Evolutionary conservation across 2,329 filamentous ascomycete species (phyloP).

Genomic region (Xenosphaeropsis pyriputrescens): DNA sequence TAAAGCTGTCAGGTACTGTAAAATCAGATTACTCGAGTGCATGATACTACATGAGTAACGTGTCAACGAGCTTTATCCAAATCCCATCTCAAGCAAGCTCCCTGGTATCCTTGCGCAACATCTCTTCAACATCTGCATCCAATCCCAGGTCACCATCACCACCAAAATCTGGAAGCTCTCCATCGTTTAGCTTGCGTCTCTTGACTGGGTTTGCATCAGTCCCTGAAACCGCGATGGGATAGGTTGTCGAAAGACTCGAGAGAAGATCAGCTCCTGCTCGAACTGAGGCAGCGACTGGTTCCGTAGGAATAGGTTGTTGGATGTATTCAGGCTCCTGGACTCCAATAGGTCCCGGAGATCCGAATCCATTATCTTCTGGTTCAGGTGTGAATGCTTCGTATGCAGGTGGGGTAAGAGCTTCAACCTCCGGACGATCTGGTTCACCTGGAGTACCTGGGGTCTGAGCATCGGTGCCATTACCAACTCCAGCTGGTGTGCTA

Average conservation of each 20-base stretch:
- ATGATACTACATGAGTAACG: too few relatives aligned
- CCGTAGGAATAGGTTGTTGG: slow-evolving; percentile 1
- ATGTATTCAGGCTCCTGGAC: slow-evolving; percentile 15
- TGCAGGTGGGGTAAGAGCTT: slow-evolving; percentile 73
- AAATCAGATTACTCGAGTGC: too few relatives aligned
- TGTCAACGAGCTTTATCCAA: too few relatives aligned
- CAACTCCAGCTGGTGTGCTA: slow-evolving; percentile 29
- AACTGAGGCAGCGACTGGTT: slow-evolving; percentile 5
- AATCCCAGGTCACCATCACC: slow-evolving; percentile 38
- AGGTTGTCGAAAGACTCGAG: slow-evolving; percentile 20
- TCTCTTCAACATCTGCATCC: slow-evolving; percentile 44
- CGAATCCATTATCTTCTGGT: slow-evolving; percentile 18
- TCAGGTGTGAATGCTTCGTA: slow-evolving; percentile 37
- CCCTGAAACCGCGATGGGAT: slow-evolving; percentile 8
- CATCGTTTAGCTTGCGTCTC: slow-evolving; percentile 31
- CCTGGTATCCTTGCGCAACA: slow-evolving; percentile 31
- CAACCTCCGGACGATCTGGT: slow-evolving; percentile 63
- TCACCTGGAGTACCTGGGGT: slow-evolving; percentile 35
- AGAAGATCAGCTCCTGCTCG: slow-evolving; percentile 21
- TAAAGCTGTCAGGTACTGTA: too few relatives aligned
- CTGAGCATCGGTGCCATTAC: slow-evolving; percentile 22
- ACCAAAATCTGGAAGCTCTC: slow-evolving; percentile 28
- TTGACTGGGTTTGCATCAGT: slow-evolving; percentile 19
- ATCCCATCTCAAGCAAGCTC: too few relatives aligned
- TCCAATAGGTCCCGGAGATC: slow-evolving; percentile 23